Conservation (phyloP, 2,329 filamentous ascomycete species). For the Sordariomycetes sp. region DNA sequence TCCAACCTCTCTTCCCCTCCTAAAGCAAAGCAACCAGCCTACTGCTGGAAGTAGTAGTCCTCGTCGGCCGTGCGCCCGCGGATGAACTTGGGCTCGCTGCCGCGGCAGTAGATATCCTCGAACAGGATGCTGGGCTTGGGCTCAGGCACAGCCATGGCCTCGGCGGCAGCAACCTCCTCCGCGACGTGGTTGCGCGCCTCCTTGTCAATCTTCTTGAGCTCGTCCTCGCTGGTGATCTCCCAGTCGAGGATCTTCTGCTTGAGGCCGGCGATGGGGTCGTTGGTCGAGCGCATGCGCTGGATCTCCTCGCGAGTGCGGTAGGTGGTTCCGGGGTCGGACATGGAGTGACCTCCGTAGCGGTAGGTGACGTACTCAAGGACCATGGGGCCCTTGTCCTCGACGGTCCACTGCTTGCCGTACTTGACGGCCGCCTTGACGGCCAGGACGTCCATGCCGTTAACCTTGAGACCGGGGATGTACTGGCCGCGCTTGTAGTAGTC, state of each 20-base stretch:
- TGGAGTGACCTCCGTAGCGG: constrained; percentile 98
- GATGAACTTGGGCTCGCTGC: constrained; percentile 80
- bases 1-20: not conserved
- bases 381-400: constrained; percentile 77
- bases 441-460: constrained; percentile 99
- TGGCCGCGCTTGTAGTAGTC: constrained; percentile 99
- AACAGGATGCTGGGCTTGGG: constrained; percentile 74
- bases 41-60: constrained; percentile 78
- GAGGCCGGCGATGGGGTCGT: constrained; percentile 94
- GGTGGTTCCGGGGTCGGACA: constrained; percentile 98
- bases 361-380: constrained; percentile 99
- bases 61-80: constrained; percentile 83
- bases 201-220: constrained; percentile 95
- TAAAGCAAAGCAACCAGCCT: not conserved
- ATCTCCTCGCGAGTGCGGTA: constrained; percentile 99
- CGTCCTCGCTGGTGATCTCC: constrained; percentile 83
- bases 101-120: constrained; percentile 92
- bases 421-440: constrained; percentile 94
- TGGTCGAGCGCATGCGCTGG: constrained; percentile 97
- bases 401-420: constrained; percentile 84
- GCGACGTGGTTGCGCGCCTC: constrained; percentile 78
- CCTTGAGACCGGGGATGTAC: constrained; percentile 98
- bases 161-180: constrained; percentile 80
- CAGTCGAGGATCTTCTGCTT: constrained; percentile 98
- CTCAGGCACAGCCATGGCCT: constrained; percentile 78